Base-by-base conservation (phyloP, 2,329 filamentous ascomycete genomes). In the Alternaria sp. region DNA sequence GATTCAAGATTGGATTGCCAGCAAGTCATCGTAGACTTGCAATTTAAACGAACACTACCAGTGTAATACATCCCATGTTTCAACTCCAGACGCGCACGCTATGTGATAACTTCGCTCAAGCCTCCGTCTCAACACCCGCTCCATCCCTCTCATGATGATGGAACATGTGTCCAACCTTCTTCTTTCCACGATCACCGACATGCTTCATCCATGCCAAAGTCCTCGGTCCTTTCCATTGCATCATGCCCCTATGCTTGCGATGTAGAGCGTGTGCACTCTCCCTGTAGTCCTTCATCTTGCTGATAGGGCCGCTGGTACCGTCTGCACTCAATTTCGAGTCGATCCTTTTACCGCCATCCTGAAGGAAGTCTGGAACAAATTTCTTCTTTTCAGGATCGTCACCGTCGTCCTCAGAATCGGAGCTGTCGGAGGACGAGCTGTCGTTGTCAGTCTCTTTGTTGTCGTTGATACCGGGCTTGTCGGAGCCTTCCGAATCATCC, bases 161-260 rank as follows among this genome's bases (percentile, higher is more conserved):
- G 68, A 92, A 88, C 20, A 84, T 41, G 4, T 80, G 77, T 43
- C 75, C 74, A 4, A 86, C 72, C 64, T 81, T 80, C 47, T 81
- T 78, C 69, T 83, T 83, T 5, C 86, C 81, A 26, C 84, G 80
- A 63, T 85, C 83, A 2, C 88, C 84, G 59, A 88, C 87, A 43
- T 88, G 86, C 72, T 88, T 87, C 62, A 90, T 83, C 77, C 86
- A 87, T 71, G 89, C 86, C 61, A 82, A 79, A 58, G 79, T 88
- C 75, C 82, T 82, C 20, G 84, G 86, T 72, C 86, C 77, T 83
- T 85, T 86, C 88, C 90, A 93, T 79, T 93, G 91, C 91, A 93
- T 93, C 44, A 91, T 74, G 0, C 91, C 91, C 21, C 89, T 81
- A 72, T 93, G 89, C 73, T 87, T 89, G 2, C 75, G 53, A 60